phyloP scores from a whole-genome alignment of 2,329 filamentous ascomycete species.

The Pezicula carpinea region DNA sequence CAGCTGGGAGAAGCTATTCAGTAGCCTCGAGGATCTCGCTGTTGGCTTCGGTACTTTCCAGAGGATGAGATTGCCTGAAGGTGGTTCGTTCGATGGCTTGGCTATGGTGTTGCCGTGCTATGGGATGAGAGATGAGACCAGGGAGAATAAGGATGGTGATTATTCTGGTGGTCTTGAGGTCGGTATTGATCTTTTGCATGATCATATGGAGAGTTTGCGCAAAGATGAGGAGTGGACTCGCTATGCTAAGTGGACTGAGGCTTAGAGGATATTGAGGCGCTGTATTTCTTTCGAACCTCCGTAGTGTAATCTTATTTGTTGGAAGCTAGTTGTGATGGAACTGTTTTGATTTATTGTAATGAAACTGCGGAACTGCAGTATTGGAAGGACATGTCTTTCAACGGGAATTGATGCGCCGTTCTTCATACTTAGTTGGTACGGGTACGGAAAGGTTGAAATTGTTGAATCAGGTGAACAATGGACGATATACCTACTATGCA shows the following conservation, averaged over 20 bases:
- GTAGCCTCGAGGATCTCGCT: constrained; percentile 2
- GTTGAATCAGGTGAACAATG: too few relatives aligned
- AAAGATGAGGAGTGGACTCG: constrained; percentile 1
- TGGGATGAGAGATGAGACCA: constrained; percentile 1
- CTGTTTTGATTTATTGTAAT: neutral
- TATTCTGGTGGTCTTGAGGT: constrained; percentile 3
- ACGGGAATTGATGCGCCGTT: too few relatives aligned
- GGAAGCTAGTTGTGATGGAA: neutral
- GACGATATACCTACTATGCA: too few relatives aligned
- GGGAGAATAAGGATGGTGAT: neutral
- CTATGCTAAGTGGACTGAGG: constrained; percentile 1
- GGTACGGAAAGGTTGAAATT: too few relatives aligned
- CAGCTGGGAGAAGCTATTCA: constrained; percentile 5
- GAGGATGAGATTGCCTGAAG: constrained; percentile 1
- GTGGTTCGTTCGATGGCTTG: constrained; percentile 2
- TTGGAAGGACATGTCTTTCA: too few relatives aligned
- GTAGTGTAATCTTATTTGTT: neutral
- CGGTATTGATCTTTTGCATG: neutral
- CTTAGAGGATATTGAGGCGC: neutral
- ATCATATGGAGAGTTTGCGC: neutral
- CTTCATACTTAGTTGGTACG: too few relatives aligned
- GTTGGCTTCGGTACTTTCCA: constrained; percentile 5
- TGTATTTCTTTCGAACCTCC: neutral
- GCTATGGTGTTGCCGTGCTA: constrained; percentile 7
- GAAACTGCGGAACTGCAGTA: too few relatives aligned